Conservation (phyloP, 495 filamentous ascomycete genomes). For the Penicillium dipodomyicola region DNA sequence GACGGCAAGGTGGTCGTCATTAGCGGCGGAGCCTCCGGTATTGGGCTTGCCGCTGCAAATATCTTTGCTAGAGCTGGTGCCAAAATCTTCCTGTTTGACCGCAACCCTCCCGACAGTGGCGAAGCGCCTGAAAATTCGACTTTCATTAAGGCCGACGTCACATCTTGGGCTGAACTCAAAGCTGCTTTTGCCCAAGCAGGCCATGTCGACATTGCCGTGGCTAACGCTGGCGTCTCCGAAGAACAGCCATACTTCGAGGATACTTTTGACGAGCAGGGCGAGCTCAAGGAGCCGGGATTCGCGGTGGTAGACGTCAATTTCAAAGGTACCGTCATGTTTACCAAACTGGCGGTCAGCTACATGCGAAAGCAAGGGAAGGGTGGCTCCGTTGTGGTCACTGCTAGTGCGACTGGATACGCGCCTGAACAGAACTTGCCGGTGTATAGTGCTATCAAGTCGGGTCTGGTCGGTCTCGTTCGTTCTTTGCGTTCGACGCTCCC, state of each 20-base stretch:
- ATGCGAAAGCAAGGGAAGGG: constrained; percentile 15
- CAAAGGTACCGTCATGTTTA: constrained; percentile 21
- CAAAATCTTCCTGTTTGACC: constrained; percentile 22
- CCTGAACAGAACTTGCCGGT: constrained; percentile 30
- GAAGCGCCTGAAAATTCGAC: no score
- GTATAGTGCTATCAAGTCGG: constrained; percentile 23
- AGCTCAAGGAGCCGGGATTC: constrained; percentile 21
- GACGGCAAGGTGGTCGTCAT: no score
- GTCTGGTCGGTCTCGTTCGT: constrained; percentile 21
- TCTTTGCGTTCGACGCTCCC: constrained; percentile 23
- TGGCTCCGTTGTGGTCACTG: constrained; percentile 35
- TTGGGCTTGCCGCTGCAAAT: constrained; percentile 15
- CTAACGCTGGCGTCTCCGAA: constrained; percentile 31
- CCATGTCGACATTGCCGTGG: constrained; percentile 27
- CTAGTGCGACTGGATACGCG: constrained; percentile 31
- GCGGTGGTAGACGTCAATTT: constrained; percentile 30
- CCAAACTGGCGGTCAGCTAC: constrained; percentile 26
- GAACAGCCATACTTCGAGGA: constrained; percentile 27
- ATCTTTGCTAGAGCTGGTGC: constrained; percentile 22
- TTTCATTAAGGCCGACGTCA: constrained; percentile 14
- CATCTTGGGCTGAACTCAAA: constrained; percentile 22
- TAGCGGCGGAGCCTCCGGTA: constrained; percentile 9
- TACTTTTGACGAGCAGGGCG: constrained; percentile 13
- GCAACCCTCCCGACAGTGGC: constrained; percentile 13
- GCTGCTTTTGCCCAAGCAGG: constrained; percentile 16